phyloP scores from a whole-genome alignment of 2,329 filamentous ascomycete species.

The Colletotrichum eremochloae region DNA sequence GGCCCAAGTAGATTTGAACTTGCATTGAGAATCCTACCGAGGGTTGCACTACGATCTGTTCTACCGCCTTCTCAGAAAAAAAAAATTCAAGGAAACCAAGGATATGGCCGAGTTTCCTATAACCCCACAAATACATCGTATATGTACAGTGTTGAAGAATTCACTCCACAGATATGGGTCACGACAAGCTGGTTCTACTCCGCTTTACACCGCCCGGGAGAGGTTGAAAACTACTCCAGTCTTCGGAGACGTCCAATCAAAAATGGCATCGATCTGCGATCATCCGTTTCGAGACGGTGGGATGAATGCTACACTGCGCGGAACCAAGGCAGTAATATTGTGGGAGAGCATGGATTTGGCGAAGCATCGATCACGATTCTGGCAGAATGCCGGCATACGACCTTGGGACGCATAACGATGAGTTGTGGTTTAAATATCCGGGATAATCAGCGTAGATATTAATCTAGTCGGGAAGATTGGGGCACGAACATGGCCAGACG shows the following conservation, averaged over 20 bases:
- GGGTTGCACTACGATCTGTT: background rate
- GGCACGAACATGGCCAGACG: too few relatives aligned
- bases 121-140: background rate
- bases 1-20: background rate
- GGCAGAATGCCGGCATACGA: background rate
- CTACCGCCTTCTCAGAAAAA: background rate
- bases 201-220: constrained; percentile 30
- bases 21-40: too few relatives aligned
- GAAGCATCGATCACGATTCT: constrained; percentile 5
- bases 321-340: background rate
- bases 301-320: constrained; percentile 16
- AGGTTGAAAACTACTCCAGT: background rate
- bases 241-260: constrained; percentile 1
- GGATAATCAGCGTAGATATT: too few relatives aligned
- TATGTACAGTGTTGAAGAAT: constrained; percentile 8
- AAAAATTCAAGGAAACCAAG: constrained; percentile 10
- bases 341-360: constrained; percentile 3
- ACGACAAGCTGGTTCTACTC: background rate
- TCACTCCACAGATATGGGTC: constrained; percentile 13
- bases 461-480: background rate
- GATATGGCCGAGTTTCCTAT: background rate
- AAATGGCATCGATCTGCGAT: constrained; percentile 23
- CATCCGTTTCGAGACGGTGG: constrained; percentile 30
- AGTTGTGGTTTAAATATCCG: background rate
- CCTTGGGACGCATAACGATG: background rate